Base-by-base conservation (phyloP, 495 filamentous ascomycete genomes). In the Cudoniella acicularis region DNA sequence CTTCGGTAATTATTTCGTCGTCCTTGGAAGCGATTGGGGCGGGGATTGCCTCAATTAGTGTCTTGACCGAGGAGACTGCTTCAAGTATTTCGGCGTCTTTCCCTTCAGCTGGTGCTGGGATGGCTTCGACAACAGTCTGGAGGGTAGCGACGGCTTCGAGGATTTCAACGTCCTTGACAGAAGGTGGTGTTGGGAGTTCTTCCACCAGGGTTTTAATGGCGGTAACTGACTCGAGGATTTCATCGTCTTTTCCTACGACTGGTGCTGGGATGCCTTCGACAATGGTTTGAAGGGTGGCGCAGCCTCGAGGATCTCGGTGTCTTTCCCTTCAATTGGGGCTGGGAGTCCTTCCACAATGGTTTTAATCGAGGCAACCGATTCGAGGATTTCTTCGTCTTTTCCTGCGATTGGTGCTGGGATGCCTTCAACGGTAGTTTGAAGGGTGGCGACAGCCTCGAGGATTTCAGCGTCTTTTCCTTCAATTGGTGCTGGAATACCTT, bases 81-180 rank as follows among this genome's bases (percentile, higher is more conserved):
- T 3, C 20, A 16, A 57, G 1, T 13, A 50, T 40, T 27, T 57
- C 55, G 25, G n/a, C 41, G 26, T 58, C 47, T n/a, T 58, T 52
- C 17, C 10, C 8, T 43, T 25, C 27, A 23, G 22, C 26, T 23
- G 56, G 56, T n/a, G 48, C 36, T 27, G 54, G 54, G n/a, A 50
- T 50, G 22, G 54, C 43, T 4, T 21, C 18, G 27, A 59, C 22
- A 23, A 50, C 11, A 42, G 25, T 17, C 46, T 50, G 23, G 9
- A 54, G 42, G 4, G 40, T 9, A 17, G n/a, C 24, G 21, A 60
- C 17, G 13, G 50, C 53, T 9, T 24, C 41, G 1, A 62, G 21
- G 24, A 62, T 62, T 42, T 63, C 56, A 3, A 20, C 50, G 17
- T 63, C 60, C 36, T 63, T 58, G 13, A 45, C 26, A 1, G 58